Base-by-base conservation (phyloP, 164 flowering plant species). In the Vitis riparia region DNA sequence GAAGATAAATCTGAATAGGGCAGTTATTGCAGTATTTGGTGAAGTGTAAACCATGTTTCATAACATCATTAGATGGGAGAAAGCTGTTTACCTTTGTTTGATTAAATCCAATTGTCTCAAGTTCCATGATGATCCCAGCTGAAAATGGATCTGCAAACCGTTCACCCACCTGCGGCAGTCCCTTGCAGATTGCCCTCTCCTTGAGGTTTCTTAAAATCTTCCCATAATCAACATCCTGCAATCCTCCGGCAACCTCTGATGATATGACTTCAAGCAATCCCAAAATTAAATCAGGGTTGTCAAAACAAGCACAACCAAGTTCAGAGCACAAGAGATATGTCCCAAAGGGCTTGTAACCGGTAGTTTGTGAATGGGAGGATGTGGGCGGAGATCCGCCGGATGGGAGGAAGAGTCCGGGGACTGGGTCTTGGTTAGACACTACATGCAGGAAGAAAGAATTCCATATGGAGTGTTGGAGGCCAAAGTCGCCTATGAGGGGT, bases 271-370 rank as follows among this genome's bases (percentile, higher is more conserved):
- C 4, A 0, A 32, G 7, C 5, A 32, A 4, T 32, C 7, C 0
- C 44, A 32, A 32, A 32, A 32, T 32, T 32, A 32, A 32, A 32
- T 32, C 44, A 32, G 44, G 44, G 44, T 32, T 6, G 44, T 32
- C 8, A 32, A 32, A 32, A 32, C 44, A 32, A 27, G 84, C 64
- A 69, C 72, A 67, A 32, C 81, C 84, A 0, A 69, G 66, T 62
- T 68, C 75, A 57, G 82, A 80, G 57, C 84, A 79, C 19, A 82
- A 56, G 11, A 86, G 75, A 63, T 57, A 84, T 55, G 81, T 76
- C 15, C 89, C 89, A 65, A 82, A 86, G 17, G 89, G 85, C 67
- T 72, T 66, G 76, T 84, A 83, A 50, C 1, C 12, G 15, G 29
- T 50, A 32, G 44, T 4, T 59, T 8, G 55, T 37, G 51, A 32